A percentile compares a stretch with the other conserved stretches of the same genome.
phyloP scores from a whole-genome alignment of 2,329 filamentous ascomycete species.

The Xylaria sp. region DNA sequence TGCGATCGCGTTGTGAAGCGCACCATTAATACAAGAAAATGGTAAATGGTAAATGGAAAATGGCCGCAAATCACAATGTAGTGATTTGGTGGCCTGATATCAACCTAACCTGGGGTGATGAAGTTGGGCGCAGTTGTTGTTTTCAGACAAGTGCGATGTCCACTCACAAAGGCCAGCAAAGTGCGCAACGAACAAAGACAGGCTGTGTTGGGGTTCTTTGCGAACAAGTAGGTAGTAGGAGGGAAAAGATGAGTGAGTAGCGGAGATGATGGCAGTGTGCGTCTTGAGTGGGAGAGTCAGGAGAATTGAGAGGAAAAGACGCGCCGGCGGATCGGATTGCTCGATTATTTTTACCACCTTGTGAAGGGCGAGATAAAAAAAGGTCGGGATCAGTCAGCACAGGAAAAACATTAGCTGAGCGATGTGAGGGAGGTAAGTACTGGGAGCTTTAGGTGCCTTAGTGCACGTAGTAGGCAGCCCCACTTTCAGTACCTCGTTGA shows the following conservation, averaged over 20 bases:
- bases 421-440: neutral
- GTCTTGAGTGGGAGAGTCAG: neutral
- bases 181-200: neutral
- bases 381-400: neutral
- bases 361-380: neutral
- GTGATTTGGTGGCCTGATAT: slow-evolving; percentile 16
- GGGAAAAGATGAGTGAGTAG: neutral
- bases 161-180: slow-evolving; percentile 2
- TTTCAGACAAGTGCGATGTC: neutral
- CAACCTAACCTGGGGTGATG: slow-evolving; percentile 9
- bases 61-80: neutral
- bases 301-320: slow-evolving; percentile 19
- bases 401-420: neutral
- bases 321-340: slow-evolving; percentile 8
- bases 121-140: neutral
- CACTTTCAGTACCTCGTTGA: neutral
- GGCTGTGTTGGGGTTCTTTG: slow-evolving; percentile 30
- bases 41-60: neutral
- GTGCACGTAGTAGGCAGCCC: neutral
- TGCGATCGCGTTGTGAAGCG: slow-evolving; percentile 6
- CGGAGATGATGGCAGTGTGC: neutral
- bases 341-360: neutral
- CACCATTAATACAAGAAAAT: neutral
- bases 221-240: slow-evolving; percentile 3
- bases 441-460: too few species aligned